Percentiles rank a stretch among this genome's conserved stretches.
phyloP scores from a whole-genome alignment of 352 stramenopile genomes.

The Aphanomyces stellatus region DNA sequence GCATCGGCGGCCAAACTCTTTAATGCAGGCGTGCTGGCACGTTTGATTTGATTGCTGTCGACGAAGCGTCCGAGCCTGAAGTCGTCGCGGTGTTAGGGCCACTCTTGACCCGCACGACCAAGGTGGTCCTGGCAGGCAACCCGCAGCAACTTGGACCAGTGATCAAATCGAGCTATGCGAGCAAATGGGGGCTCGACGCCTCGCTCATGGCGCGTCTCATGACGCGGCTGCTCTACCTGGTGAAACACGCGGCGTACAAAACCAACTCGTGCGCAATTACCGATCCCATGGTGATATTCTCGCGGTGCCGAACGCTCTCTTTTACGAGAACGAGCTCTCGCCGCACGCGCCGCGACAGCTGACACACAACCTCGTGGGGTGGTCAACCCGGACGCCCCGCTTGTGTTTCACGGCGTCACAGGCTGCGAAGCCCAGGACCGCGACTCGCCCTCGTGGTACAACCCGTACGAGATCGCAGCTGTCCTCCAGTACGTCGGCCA shows the following conservation, averaged over 20 bases:
- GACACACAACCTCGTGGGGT: conserved; percentile 30
- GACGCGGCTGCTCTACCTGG: conserved; percentile 13
- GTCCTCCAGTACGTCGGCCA: conserved; percentile 47
- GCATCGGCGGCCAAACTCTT: conserved; percentile 19
- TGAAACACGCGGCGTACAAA: conserved; percentile 24
- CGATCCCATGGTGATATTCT: conserved; percentile 43
- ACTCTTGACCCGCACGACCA: conserved; percentile 18
- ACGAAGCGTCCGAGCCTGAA: conserved; percentile 48
- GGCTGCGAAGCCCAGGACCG: conserved; percentile 35
- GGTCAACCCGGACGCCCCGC: conserved; percentile 39
- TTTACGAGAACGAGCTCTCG: conserved; percentile 45
- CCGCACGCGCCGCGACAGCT: conserved; percentile 25
- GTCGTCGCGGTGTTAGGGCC: conserved; percentile 24
- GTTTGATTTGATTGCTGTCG: conserved; percentile 42
- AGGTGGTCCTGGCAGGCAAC: conserved; percentile 52
- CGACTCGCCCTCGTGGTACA: conserved; percentile 64
- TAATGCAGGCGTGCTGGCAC: conserved; percentile 18
- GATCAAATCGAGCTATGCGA: conserved; percentile 28
- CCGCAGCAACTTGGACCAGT: conserved; percentile 54
- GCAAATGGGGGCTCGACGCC: conserved; percentile 30
- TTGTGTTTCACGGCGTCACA: conserved; percentile 43
- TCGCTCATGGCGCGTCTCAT: conserved; percentile 45
- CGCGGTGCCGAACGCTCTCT: conserved; percentile 42
- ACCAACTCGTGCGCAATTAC: conserved; percentile 56
- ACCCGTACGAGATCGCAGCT: conserved; percentile 41